Percentiles rank a stretch among this genome's conserved stretches.
Conservation (phyloP, 1,284 basidiomycete genomes). For the Baeospora myosura region DNA sequence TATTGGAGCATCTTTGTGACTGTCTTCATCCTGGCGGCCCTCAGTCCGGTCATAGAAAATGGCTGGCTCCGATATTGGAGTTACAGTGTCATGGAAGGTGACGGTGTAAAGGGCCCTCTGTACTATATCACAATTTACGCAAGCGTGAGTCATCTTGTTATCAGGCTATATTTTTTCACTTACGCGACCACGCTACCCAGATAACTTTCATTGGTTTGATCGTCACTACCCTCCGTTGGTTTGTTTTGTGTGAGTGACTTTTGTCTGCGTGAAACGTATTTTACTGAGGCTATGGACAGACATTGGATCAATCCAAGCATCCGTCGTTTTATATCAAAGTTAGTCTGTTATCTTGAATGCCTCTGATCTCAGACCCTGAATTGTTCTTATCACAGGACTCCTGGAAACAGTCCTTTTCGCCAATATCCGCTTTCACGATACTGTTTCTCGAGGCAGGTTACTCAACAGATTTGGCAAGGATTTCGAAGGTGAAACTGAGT, state of each 20-base stretch:
- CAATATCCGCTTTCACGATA: constrained; percentile 90
- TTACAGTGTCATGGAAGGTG: constrained; percentile 31
- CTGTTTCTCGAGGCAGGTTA: constrained; percentile 78
- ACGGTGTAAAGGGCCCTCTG: constrained; percentile 39
- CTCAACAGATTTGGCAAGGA: constrained; percentile 92
- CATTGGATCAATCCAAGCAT: constrained; percentile 63
- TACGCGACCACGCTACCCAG: not conserved
- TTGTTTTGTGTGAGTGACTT: constrained; percentile 51
- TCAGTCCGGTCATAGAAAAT: constrained; percentile 76
- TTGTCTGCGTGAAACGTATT: not conserved
- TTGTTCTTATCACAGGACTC: constrained; percentile 39
- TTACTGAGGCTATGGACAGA: constrained; percentile 36
- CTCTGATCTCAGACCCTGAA: constrained; percentile 1
- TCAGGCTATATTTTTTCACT: constrained; percentile 10
- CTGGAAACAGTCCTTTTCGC: constrained; percentile 85
- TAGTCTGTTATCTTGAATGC: constrained; percentile 22
- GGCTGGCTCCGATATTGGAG: constrained; percentile 83
- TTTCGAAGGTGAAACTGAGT: constrained; percentile 59
- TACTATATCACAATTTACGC: constrained; percentile 82
- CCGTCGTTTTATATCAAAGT: constrained; percentile 65
- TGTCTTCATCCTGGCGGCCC: constrained; percentile 55
- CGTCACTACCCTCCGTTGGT: constrained; percentile 59
- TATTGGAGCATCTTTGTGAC: constrained; percentile 72
- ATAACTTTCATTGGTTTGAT: constrained; percentile 41
- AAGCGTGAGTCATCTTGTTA: constrained; percentile 28